Conservation (phyloP, 345 rosid genomes). For the Dimocarpus longan region DNA sequence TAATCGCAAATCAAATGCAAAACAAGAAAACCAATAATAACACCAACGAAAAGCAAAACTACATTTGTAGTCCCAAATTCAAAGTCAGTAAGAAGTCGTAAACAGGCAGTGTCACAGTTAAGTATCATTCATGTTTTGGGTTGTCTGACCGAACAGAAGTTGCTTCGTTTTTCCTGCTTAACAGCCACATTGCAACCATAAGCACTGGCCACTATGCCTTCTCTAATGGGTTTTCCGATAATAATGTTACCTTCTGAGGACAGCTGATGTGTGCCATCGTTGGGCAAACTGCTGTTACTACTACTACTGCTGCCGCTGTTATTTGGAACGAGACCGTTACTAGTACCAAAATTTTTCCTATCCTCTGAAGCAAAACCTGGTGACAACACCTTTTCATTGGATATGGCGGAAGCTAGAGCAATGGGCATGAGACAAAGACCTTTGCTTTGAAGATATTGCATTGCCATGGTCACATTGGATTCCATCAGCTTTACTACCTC, state of each 20-base stretch:
- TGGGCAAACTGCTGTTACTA: constrained; percentile 27
- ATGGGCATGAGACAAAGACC: constrained; percentile 68
- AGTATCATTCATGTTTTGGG: not conserved
- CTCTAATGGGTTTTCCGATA: constrained; percentile 17
- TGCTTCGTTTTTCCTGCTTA: constrained; percentile 20
- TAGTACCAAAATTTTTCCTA: constrained; percentile 21
- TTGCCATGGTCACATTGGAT: constrained; percentile 52
- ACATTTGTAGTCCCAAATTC: not conserved
- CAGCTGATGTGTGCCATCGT: constrained; percentile 13
- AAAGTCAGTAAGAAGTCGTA: not conserved
- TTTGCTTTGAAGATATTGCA: constrained; percentile 59
- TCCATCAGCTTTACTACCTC: constrained; percentile 64
- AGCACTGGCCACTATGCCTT: constrained; percentile 12
- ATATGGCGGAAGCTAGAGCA: constrained; percentile 46
- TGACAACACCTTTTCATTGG: constrained; percentile 36
- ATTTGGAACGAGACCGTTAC: constrained; percentile 19
- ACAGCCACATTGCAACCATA: constrained; percentile 23
- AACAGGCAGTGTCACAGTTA: not conserved
- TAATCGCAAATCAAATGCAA: not conserved
- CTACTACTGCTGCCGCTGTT: constrained; percentile 23
- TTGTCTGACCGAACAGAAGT: constrained; percentile 13
- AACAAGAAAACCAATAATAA: not conserved
- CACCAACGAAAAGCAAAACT: not conserved
- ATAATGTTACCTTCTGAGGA: constrained; percentile 6
- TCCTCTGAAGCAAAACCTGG: constrained; percentile 20